Evolutionary conservation across 1,284 basidiomycete genomes (phyloP), one percentile per base, ranked within the genome.

Genomic region (Ustilago vetiveriae): DNA sequence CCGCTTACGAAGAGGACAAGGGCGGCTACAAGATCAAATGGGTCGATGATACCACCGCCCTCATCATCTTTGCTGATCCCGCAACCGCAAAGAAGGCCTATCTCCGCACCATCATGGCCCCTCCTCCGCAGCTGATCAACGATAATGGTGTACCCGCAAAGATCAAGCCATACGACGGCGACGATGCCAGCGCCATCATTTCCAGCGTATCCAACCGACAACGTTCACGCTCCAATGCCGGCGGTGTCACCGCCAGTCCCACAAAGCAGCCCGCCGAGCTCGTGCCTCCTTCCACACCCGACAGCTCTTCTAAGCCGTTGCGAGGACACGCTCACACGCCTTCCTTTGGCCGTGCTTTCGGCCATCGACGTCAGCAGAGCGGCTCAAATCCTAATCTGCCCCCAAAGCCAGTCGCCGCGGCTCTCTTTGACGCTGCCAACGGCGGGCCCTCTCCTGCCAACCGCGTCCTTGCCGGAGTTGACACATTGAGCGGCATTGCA

Each of bases 11-110:
- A 77, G 87, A 85, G 62, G 86, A 89, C 41, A 88, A 86, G 59
- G 94, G 94, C 33, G 95, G 94, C 17, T 97, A 96, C 86, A 92
- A 94, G 86, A 96, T 99, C 83, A 98, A 98, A 83, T 99, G 95
- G 95, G 88, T 90, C 74, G 93, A 99, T 83, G 95, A 99, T 83
- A 94, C 92, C 41, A 94, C 91, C 79, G 91, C 95, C 38, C 85
- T 96, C 79, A 90, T 98, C 79, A 94, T 99, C 67, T 99, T 99
- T 82, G 88, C 88, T 37, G 86, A 87, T 66, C 81, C 86, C 10
- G 78, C 79, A 27, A 78, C 83, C 22, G 91, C 90, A 57, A 98
- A 98, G 84, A 91, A 92, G 75, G 95, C 95, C 53, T 98, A 97
- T 85, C 88, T 82, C 90, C 93, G 52, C 91, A 93, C 44, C 79